Base-by-base conservation (phyloP, 176 grass and related monocot genomes). In the Tuctoria greenei region DNA sequence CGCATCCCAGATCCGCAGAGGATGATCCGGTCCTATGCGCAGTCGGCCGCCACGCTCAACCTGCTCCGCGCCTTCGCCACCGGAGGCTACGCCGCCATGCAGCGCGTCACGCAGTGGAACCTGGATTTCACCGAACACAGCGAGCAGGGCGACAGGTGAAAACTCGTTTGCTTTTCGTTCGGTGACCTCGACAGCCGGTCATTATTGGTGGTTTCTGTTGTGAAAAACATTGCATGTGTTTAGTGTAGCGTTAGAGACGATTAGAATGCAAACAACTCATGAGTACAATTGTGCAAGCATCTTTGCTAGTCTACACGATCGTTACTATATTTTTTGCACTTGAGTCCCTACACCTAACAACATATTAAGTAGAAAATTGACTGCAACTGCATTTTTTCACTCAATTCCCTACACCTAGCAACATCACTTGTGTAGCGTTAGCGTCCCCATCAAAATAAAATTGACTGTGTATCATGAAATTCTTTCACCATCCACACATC, bases 41-140 rank as follows among this genome's bases (percentile, higher is more conserved):
- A 93, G 17, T 87, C 90, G 2, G 90, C 90, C 26, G 62, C 87
- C 2, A 93, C 87, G 25, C 90, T 90, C 57, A 93, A 93, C 72
- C 87, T 90, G 37, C 84, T 93, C 44, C 86, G 91, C 5, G 62
- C 87, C n/a, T 90, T 93, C 26, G 91, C 91, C 81, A 86, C 81
- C 27, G 91, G 91, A 40, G 91, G 91, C 8, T 93, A 87, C 73
- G 91, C 91, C 6, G 84, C 80, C 69, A 86, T 93, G 87, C 87
- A 93, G 69, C 84, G 79, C 4, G 85, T 90, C 41, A 85, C 81
- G 23, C 82, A 86, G 51, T 93, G 88, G 91, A 93, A 89, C 70
- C 91, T 85, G 23, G 91, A 93, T 83, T 93, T 93, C 78, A 90
- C 82, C 2, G 59, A 90, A 7, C 88, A 85, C 81, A 93, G 81